These are phyloP conservation scores for Nicotiana otophora DNA, from an alignment of 257 asterid species.

Conservation along the genomic window DNA sequence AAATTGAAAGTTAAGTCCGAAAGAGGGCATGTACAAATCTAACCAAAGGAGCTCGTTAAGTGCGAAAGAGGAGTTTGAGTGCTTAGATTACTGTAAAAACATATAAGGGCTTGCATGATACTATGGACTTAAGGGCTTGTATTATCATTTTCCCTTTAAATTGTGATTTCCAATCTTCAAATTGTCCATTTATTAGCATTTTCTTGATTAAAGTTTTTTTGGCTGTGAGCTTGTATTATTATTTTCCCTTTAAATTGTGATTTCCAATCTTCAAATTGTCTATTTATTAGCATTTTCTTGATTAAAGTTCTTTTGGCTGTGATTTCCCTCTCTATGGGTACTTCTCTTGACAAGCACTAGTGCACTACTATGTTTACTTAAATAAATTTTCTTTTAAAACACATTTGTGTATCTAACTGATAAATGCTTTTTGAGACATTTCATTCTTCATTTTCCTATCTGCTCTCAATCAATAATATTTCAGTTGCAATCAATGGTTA, in stretches of 20 bases:
- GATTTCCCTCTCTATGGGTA: neutral
- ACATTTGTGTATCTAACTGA: neutral
- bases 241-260: no score
- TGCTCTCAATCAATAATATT: neutral
- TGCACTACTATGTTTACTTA: neutral
- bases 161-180: neutral
- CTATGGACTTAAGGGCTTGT: no score
- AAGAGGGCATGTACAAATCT: neutral
- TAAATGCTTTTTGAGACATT: neutral
- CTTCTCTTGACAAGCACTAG: neutral
- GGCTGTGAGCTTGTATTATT: neutral
- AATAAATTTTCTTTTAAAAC: neutral
- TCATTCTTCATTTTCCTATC: neutral
- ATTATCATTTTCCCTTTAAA: no score
- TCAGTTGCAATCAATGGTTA: neutral
- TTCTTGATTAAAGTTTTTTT: neutral
- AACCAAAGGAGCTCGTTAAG: neutral
- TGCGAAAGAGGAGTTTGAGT: neutral
- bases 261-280: neutral
- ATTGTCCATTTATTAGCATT: neutral
- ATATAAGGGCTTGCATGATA: neutral
- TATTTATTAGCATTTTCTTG: neutral
- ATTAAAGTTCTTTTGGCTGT: neutral
- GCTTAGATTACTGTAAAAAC: neutral
- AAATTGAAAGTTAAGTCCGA: no score